Evolutionary conservation across 1,284 basidiomycete genomes (phyloP).

Genomic region (Sporisorium iseilematis-ciliati): DNA sequence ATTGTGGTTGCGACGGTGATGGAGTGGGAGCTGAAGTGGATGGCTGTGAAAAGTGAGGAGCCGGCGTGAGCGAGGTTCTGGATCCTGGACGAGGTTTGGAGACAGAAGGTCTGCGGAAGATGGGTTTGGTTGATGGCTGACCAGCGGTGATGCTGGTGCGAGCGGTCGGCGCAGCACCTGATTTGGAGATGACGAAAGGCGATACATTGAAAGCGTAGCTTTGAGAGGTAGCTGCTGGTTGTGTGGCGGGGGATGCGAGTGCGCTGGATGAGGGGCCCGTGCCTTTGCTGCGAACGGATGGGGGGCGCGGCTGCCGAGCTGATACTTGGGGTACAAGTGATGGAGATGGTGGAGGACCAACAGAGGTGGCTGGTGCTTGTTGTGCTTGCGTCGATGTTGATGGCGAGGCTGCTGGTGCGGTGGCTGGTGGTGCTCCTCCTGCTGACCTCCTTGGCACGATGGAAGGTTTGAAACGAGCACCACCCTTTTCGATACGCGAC

Average conservation of each 20-base stretch:
- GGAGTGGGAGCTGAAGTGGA: not conserved
- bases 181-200: slow-evolving; percentile 29
- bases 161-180: slow-evolving; percentile 10
- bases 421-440: slow-evolving; percentile 9
- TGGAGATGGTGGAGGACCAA: slow-evolving; percentile 27
- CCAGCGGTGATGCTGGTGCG: slow-evolving; percentile 16
- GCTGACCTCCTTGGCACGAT: slow-evolving; percentile 44
- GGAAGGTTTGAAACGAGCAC: slow-evolving; percentile 52
- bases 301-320: slow-evolving; percentile 19
- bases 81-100: slow-evolving; percentile 46
- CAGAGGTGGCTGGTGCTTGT: slow-evolving; percentile 2
- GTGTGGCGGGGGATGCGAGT: not conserved
- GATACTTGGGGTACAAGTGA: slow-evolving; percentile 16
- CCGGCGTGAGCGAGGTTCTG: slow-evolving; percentile 39
- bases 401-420: slow-evolving; percentile 5
- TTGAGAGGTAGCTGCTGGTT: slow-evolving; percentile 17
- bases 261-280: not conserved
- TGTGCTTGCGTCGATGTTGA: slow-evolving; percentile 7
- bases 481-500: slow-evolving; percentile 56
- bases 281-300: slow-evolving; percentile 29
- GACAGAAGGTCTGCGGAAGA: slow-evolving; percentile 37
- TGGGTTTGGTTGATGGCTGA: slow-evolving; percentile 26
- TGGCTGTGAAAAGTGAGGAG: slow-evolving; percentile 16
- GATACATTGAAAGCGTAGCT: slow-evolving; percentile 50
- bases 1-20: not conserved